Evolutionary conservation across 2,329 filamentous ascomycete genomes (phyloP).

Genomic region (Aspergillus pseudotamarii): DNA sequence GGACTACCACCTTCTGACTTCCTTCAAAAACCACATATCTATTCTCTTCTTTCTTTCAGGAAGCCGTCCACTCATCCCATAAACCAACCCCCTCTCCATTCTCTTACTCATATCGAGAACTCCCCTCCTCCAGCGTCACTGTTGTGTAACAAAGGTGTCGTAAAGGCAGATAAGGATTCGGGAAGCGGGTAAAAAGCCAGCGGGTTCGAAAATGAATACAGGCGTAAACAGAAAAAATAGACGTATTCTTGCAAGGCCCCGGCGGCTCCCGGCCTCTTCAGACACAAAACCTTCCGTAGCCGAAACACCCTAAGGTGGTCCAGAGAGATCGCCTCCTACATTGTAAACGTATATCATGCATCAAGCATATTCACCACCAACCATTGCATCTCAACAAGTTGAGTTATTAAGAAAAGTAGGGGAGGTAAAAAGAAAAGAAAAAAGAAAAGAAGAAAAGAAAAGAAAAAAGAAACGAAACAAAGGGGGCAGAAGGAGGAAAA

Average conservation of each 20-base stretch:
- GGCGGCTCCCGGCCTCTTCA: conserved; percentile 17
- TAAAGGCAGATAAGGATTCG: not conserved
- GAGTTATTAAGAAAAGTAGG: conserved; percentile 6
- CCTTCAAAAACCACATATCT: conserved; percentile 8
- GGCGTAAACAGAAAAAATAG: conserved; percentile 14
- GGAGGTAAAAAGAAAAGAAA: not conserved
- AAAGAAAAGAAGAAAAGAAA: conserved; percentile 11
- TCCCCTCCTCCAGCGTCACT: not conserved
- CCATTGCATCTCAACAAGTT: conserved; percentile 16
- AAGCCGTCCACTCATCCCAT: conserved; percentile 6
- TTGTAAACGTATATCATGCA: conserved; percentile 24
- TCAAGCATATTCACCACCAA: conserved; percentile 23
- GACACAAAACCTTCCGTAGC: conserved; percentile 21
- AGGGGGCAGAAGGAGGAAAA: conserved; percentile 1
- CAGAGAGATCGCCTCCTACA: conserved; percentile 19
- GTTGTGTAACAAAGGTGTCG: not conserved
- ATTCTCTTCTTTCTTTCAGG: not conserved
- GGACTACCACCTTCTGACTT: conserved; percentile 37
- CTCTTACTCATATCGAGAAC: not conserved
- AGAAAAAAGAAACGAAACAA: conserved; percentile 2
- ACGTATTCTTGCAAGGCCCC: conserved; percentile 18
- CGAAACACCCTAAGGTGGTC: conserved; percentile 24
- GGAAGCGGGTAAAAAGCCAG: not conserved
- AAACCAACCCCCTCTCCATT: not conserved
- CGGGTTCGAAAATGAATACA: conserved; percentile 2